These are phyloP conservation scores for Trichoderma breve DNA, from an alignment of 2,329 filamentous ascomycete species.

Conservation along the genomic window DNA sequence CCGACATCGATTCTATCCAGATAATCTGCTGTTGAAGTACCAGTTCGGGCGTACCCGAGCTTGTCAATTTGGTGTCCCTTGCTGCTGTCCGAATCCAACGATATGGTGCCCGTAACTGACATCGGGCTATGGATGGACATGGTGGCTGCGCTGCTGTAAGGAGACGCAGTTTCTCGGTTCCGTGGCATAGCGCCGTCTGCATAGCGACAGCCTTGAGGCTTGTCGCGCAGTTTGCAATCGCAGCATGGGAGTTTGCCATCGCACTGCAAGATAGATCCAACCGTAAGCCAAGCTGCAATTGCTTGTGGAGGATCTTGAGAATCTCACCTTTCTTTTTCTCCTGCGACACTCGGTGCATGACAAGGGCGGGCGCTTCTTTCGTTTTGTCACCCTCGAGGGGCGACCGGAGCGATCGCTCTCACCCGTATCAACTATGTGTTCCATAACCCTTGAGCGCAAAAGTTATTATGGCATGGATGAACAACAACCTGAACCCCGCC, in stretches of 20 bases:
- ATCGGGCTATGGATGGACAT: background rate
- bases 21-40: background rate
- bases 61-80: background rate
- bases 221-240: background rate
- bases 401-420: background rate
- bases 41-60: background rate
- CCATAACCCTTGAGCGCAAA: background rate
- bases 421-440: background rate
- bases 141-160: background rate
- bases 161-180: background rate
- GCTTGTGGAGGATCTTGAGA: background rate
- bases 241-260: background rate
- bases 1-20: background rate
- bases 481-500: background rate
- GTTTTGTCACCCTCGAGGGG: background rate
- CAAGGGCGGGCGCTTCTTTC: background rate
- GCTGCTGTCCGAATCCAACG: background rate
- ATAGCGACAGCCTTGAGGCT: background rate
- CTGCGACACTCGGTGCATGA: background rate
- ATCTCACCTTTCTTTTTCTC: background rate
- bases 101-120: background rate
- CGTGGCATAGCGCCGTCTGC: background rate
- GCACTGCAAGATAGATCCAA: background rate
- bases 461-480: background rate
- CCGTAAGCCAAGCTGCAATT: background rate